Base-by-base conservation (phyloP, 148 eudicot genomes). In the Euryodendron excelsum region DNA sequence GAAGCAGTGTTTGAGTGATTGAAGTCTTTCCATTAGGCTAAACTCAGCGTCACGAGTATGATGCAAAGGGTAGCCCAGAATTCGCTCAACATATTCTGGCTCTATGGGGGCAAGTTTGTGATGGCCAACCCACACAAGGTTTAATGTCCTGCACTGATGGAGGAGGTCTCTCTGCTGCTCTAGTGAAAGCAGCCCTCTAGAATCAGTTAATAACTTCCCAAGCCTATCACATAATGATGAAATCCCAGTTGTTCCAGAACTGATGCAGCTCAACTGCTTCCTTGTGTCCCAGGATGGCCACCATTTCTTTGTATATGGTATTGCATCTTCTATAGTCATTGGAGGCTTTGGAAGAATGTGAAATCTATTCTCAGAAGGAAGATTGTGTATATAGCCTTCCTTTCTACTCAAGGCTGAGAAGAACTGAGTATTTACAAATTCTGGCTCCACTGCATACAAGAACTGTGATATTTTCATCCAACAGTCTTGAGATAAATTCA, bases 231-330 rank as follows among this genome's bases (percentile, higher is more conserved):
- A 96, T 52, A 87, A 82, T 53, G 87, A 87, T 53, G 92, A 75
- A 56, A 81, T 52, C 36, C 88, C 91, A 20, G 47, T 48, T 11
- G 82, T 80, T 28, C 90, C 97, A 5, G 91, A 82, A 81, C 60
- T 83, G 60, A 93, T 89, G 72, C 88, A 84, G 70, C 84, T 88
- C 44, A 96, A 47, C 23, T 93, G 93, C 84, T 89, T 96, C 82
- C 99, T 88, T 8, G 88, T 82, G 60, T 96, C 99, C 98, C 98
- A 96, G 1, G 91, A 80, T 0, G 99, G 99, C 97, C 99, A 96
- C 89, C 90, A 96, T 79, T 84, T 89, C 80, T 86, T 88, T 1
- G 90, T 78, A 65, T 82, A 83, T 12, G 99, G 98, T 47, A 92
- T 69, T 27, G 87, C 95, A 74, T 93, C 93, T 82, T 86, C 85